phyloP scores from a whole-genome alignment of 495 filamentous ascomycete genomes.

The Daldinia decipiens region DNA sequence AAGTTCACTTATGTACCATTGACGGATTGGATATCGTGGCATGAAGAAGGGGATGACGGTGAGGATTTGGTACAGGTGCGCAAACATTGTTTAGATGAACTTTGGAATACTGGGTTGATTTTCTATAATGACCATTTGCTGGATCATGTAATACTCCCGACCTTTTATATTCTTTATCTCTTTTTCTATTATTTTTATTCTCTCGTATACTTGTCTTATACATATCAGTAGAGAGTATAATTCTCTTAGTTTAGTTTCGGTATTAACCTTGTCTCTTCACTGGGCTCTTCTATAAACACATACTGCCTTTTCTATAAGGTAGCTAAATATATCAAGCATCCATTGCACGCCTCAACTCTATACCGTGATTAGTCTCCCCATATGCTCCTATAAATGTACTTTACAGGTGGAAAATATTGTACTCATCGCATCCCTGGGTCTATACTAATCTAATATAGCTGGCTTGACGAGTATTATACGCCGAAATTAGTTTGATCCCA shows the following conservation, averaged over 20 bases:
- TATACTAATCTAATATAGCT: not conserved
- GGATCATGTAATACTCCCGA: not conserved
- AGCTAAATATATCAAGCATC: not conserved
- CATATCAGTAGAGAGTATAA: not conserved
- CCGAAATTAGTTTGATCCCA: not conserved
- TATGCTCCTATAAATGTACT: not conserved
- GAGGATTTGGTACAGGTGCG: not conserved
- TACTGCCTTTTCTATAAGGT: not conserved
- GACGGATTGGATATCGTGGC: not conserved
- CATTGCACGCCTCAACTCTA: not conserved
- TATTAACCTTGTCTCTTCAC: not conserved
- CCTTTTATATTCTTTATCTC: not conserved
- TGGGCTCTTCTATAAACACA: not conserved
- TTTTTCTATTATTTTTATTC: not conserved
- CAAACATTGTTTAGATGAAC: not conserved
- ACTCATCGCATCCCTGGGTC: not conserved
- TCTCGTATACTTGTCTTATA: not conserved
- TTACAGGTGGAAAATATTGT: not conserved
- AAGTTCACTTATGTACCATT: slow-evolving; percentile 3
- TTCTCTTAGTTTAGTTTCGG: not conserved
- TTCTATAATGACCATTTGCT: not conserved
- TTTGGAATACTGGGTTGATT: not conserved
- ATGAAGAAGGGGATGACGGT: not conserved
- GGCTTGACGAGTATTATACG: not conserved
- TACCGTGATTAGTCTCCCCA: not conserved